These are phyloP conservation scores for Epichloe coenophiala DNA, from an alignment of 2,329 filamentous ascomycete species.

Conservation along the genomic window DNA sequence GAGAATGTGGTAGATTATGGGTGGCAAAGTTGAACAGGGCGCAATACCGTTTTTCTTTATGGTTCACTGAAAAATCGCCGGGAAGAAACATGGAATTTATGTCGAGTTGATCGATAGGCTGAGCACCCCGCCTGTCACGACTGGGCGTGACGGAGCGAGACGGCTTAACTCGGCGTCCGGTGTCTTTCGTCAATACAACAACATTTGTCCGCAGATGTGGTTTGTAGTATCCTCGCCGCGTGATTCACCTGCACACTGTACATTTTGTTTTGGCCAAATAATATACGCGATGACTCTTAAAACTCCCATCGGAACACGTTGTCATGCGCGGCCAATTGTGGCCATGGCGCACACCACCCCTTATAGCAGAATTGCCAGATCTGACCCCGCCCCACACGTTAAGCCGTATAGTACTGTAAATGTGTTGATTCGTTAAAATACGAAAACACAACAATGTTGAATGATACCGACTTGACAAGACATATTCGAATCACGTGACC, in stretches of 20 bases:
- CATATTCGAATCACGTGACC: neutral
- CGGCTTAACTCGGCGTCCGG: slow-evolving; percentile 25
- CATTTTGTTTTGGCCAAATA: neutral
- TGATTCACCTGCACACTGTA: neutral
- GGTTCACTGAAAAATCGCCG: slow-evolving; percentile 11
- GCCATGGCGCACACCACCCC: no score
- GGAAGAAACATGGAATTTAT: slow-evolving; percentile 21
- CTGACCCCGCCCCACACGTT: no score
- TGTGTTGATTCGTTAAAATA: no score
- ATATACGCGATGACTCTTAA: neutral
- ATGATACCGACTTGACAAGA: neutral
- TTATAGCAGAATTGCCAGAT: no score
- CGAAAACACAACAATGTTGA: no score
- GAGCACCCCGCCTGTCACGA: slow-evolving; percentile 16
- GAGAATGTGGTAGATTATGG: slow-evolving; percentile 13
- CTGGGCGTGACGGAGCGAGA: slow-evolving; percentile 24
- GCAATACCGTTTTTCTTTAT: neutral
- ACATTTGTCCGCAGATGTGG: slow-evolving; percentile 15
- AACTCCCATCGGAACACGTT: no score
- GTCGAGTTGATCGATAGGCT: slow-evolving; percentile 21
- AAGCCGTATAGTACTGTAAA: no score
- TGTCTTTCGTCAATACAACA: slow-evolving; percentile 29
- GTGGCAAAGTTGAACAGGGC: slow-evolving; percentile 10
- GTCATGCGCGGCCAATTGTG: no score
- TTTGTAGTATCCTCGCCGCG: no score